Evolutionary conservation across 2,329 filamentous ascomycete species (phyloP), one percentile per base, ranked within the genome.

Genomic region (Fusarium proliferatum): DNA sequence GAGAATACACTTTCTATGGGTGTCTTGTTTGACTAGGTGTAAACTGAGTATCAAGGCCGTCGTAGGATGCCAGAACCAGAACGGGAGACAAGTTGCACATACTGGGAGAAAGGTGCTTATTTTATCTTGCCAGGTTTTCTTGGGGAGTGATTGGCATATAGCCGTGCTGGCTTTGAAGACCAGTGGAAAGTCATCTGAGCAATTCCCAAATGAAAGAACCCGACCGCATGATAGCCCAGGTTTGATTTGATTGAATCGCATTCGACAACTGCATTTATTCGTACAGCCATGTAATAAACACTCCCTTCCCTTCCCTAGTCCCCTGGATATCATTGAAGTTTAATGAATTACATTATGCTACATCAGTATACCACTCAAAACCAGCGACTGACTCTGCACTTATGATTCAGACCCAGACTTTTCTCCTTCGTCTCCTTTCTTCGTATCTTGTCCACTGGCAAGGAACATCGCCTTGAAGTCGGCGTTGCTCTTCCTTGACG

Each of bases 391-490:
- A 30, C 48, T 26, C 38, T 34, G 43, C 38, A 39, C 60, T 73
- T 46, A 69, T n/a, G 51, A 55, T 43, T 62, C 62, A 34, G 41
- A 58, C 33, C 62, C 57, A 30, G 64, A 52, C 15, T 13, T 48
- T 15, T 68, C 43, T 56, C 51, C 23, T 42, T 41, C 26, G 23
- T 53, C 52, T 33, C 71, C 67, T 21, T 71, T 60, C 30, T 72
- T 65, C 30, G 59, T 57, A 33, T 66, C 61, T 48, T 77, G 64
- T 33, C 65, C 69, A 26, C 76, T 72, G 19, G 75, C 74, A 12
- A 87, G 75, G 60, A 88, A 85, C 77, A 88, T 81, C n/a, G 87
- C 86, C 79, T 87, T 89, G 74, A 90, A 90, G 76, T 90, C 88
- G 5, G 87, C 86, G 79, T 90, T 90, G 75, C 84, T 89, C 82